These are phyloP conservation scores for Isoetes taiwanensis DNA, from an alignment of 75 land plant species.

Conservation along the genomic window DNA sequence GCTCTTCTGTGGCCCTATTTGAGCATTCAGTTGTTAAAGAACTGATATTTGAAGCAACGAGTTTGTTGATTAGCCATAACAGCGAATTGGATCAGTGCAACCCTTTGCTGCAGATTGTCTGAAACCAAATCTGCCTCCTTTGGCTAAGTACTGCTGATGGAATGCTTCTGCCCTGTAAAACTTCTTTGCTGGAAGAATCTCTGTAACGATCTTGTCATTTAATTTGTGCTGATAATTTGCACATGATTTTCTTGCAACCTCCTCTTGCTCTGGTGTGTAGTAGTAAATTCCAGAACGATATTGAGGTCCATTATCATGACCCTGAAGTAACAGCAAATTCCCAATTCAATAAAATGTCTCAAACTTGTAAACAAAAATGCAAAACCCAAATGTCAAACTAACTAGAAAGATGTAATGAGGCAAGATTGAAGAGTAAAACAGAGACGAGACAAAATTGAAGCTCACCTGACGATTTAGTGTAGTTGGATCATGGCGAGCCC, in stretches of 20 bases:
- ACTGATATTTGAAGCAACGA: too few species aligned
- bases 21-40: too few species aligned
- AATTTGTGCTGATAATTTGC: slow-evolving; percentile 22
- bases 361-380: too few species aligned
- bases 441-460: too few species aligned
- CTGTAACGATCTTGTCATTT: slow-evolving; percentile 4
- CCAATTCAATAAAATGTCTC: too few species aligned
- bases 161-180: slow-evolving; percentile 4
- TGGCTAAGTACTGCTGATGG: slow-evolving; percentile 1
- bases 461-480: slow-evolving; percentile 88
- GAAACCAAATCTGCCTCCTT: slow-evolving; percentile 1
- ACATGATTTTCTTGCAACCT: slow-evolving; percentile 33
- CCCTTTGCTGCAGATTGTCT: neutral
- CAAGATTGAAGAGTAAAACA: too few species aligned
- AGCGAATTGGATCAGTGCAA: neutral
- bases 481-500: slow-evolving; percentile 83
- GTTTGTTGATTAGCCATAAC: slow-evolving; percentile 3
- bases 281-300: slow-evolving; percentile 68
- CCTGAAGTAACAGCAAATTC: slow-evolving; percentile 35
- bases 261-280: slow-evolving; percentile 53
- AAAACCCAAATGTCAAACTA: too few species aligned
- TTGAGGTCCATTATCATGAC: slow-evolving; percentile 53
- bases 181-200: slow-evolving; percentile 4
- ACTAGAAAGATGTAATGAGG: too few species aligned
- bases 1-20: too few species aligned